Base-by-base conservation (phyloP, 2,329 filamentous ascomycete genomes). In the Exophiala calicioides region DNA sequence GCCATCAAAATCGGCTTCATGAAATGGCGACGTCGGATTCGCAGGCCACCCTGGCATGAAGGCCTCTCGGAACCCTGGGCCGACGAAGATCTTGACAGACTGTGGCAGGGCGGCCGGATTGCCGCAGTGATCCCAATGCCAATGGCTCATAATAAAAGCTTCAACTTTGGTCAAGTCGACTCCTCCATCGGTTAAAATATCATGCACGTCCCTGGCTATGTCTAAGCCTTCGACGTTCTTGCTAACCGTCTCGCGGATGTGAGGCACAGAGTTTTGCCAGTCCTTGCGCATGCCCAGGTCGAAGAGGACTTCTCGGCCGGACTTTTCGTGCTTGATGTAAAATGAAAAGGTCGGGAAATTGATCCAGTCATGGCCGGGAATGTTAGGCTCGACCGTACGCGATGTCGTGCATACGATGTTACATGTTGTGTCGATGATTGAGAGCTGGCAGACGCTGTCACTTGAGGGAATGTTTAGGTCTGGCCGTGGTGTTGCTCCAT, bases 71-170 rank as follows among this genome's bases (percentile, higher is more conserved):
- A n/a, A n/a, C n/a, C n/a, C n/a, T 0, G 76, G 72, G 0, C 78
- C 78, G 3, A 80, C 76, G 20, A 80, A 55, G 0, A 81, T 55
- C 7, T 72, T 67, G 0, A 74, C 76, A 1, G 55, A 60, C 0
- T 55, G 1, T 1, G 75, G 73, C 32, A 80, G 80, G 0, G 59
- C 62, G 0, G 68, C 68, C 0, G 71, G 66, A 45, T 79, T 72
- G 0, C 78, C 79, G 9, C 70, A 72, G 47, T 81, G 78, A 55
- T 80, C 53, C 18, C 29, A 53, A 31, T 56, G 53, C 15, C 58
- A 56, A 38, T 65, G 64, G 52, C 47, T 56, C 39, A 41, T 52
- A 21, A 57, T 54, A 9, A 56, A 30, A 5, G 41, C 49, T 19
- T 49, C 29, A 13, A 58, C 45, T 10, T 36, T 35, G 26, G n/a